Evolutionary conservation across 1,284 basidiomycete species (phyloP).

Genomic region (Fomitopsis pinicola): DNA sequence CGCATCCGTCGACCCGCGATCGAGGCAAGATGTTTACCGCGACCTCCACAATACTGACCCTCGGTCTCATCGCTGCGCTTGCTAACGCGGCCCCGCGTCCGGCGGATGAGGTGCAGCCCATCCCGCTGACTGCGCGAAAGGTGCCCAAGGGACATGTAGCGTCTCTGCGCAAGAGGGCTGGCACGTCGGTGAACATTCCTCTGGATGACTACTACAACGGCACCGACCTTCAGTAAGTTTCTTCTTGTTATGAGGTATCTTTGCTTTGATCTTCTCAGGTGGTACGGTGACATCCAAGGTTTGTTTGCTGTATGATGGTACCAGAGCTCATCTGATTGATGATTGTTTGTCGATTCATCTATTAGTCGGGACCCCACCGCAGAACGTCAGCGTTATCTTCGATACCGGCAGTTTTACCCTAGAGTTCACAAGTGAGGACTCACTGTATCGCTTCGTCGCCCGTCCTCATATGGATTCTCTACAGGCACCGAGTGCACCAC

Average conservation of each 20-base stretch:
- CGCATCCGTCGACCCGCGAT: not conserved
- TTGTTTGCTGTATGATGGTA: not conserved
- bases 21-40: not conserved
- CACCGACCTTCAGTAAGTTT: constrained; percentile 38
- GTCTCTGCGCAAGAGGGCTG: constrained; percentile 24
- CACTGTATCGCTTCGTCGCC: not conserved
- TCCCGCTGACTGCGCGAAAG: constrained; percentile 33
- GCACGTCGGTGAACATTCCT: constrained; percentile 31
- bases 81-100: not conserved
- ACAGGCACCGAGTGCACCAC: constrained; percentile 38
- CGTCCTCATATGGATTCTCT: not conserved
- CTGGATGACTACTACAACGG: constrained; percentile 44
- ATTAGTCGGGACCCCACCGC: constrained; percentile 41
- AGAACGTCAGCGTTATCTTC: constrained; percentile 43
- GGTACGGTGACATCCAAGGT: constrained; percentile 40
- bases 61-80: not conserved
- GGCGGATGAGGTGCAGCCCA: not conserved
- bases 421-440: constrained; percentile 39
- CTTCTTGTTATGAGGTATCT: not conserved
- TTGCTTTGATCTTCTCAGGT: constrained; percentile 30
- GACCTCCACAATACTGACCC: not conserved
- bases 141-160: constrained; percentile 13
- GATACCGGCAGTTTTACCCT: constrained; percentile 43
- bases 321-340: not conserved
- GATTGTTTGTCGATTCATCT: not conserved